These are phyloP conservation scores for Teratosphaeriaceae sp. DNA, from an alignment of 2,329 filamentous ascomycete genomes.

Conservation along the genomic window DNA sequence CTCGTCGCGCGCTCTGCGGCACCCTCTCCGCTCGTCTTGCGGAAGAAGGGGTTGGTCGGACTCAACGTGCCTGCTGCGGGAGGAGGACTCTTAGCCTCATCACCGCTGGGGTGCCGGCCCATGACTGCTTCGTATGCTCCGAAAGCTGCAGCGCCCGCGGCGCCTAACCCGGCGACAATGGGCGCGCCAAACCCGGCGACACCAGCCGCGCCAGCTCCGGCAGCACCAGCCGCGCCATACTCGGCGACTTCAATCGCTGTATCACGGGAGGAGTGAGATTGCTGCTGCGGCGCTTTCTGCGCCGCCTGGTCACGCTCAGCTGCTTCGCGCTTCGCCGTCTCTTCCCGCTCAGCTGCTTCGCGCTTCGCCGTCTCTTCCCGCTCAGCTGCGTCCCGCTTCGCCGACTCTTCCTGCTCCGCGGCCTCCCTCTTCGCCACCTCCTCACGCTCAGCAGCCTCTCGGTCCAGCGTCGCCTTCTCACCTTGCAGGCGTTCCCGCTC, in stretches of 20 bases:
- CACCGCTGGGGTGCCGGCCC: conserved; percentile 10
- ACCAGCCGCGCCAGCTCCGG: conserved; percentile 8
- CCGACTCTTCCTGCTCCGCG: conserved; percentile 49
- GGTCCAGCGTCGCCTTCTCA: conserved; percentile 69
- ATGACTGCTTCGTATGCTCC: conserved; percentile 9
- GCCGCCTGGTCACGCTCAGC: conserved; percentile 14
- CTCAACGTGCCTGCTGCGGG: conserved; percentile 19
- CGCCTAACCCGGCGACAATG: no score
- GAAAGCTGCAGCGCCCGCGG: conserved; percentile 11
- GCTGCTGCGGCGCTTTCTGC: conserved; percentile 9
- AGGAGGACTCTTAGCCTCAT: conserved; percentile 15
- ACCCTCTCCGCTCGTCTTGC: conserved; percentile 41
- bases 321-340: conserved; percentile 56
- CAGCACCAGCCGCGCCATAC: no score
- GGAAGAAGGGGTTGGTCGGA: conserved; percentile 93
- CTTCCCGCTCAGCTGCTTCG: no score
- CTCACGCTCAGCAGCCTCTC: conserved; percentile 28
- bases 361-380: conserved; percentile 10
- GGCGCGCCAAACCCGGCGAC: no score
- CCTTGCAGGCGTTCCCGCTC: conserved; percentile 82
- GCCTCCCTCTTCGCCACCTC: background rate
- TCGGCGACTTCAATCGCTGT: conserved; percentile 9
- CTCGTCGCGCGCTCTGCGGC: conserved; percentile 18
- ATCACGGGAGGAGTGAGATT: conserved; percentile 7
- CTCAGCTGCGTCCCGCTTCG: conserved; percentile 48